These are phyloP conservation scores for Saccharomycopsis sp. DNA, from an alignment of 805 yeast genomes.

Conservation along the genomic window DNA sequence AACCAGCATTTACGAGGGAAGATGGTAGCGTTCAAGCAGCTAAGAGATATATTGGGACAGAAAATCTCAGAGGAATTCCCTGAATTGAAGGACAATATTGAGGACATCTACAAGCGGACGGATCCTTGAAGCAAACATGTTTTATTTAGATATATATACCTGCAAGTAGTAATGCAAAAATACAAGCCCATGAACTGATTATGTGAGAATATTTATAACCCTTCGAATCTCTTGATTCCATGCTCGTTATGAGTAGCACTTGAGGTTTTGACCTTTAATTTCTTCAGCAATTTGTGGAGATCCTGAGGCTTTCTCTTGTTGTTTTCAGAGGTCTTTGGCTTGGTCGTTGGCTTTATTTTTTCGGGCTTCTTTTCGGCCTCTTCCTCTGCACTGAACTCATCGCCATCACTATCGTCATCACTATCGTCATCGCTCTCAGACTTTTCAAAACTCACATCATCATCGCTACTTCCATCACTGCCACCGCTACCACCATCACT, in stretches of 20 bases:
- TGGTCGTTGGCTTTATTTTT: slow-evolving; percentile 11
- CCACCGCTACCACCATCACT: slow-evolving; percentile 13
- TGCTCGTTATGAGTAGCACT: slow-evolving; percentile 3
- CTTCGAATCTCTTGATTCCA: slow-evolving; percentile 18
- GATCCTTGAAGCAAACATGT: not conserved
- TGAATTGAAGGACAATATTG: slow-evolving; percentile 53
- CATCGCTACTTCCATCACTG: slow-evolving; percentile 14
- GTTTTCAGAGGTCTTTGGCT: slow-evolving; percentile 6
- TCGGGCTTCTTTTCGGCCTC: slow-evolving; percentile 1
- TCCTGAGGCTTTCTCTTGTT: slow-evolving; percentile 20
- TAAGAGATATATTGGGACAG: slow-evolving; percentile 60
- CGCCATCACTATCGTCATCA: slow-evolving; percentile 38
- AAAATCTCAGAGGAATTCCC: slow-evolving; percentile 77
- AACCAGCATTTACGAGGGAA: slow-evolving; percentile 87
- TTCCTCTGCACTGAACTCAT: slow-evolving; percentile 31
- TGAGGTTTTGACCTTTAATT: not conserved
- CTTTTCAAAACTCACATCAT: slow-evolving; percentile 4
- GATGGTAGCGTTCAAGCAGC: slow-evolving; percentile 56
- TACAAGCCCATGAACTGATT: not conserved
- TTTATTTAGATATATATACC: not conserved
- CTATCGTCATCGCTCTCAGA: slow-evolving; percentile 4
- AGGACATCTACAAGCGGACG: slow-evolving; percentile 47
- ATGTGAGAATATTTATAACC: not conserved
- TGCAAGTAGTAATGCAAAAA: not conserved
- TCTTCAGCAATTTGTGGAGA: not conserved